Evolutionary conservation across 108 stramenopile genomes (phyloP).

Genomic region (Nitzschia sp.): DNA sequence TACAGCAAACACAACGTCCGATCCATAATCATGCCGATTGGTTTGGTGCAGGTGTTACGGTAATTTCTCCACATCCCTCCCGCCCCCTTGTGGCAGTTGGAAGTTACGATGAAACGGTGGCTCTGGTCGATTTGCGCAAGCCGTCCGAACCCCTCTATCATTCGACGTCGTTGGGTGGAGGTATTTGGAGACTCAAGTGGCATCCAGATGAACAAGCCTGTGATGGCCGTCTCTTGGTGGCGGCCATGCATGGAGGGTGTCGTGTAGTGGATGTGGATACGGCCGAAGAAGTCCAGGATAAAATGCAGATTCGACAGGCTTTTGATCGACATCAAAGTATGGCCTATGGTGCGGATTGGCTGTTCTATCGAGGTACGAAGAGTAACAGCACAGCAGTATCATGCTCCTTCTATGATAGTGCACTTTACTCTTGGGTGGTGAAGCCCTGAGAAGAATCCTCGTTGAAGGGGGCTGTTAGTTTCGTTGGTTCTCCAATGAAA

Average conservation of each 20-base stretch:
- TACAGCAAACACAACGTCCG: constrained; percentile 37
- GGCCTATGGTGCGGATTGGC: constrained; percentile 89
- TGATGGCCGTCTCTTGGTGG: constrained; percentile 50
- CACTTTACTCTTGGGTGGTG: constrained; percentile 60
- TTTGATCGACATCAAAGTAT: constrained; percentile 80
- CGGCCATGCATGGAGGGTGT: constrained; percentile 87
- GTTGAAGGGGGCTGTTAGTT: background rate
- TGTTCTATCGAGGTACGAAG: constrained; percentile 21
- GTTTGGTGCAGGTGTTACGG: constrained; percentile 85
- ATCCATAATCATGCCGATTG: constrained; percentile 32
- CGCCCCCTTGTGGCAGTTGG: constrained; percentile 60
- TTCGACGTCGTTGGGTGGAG: constrained; percentile 59
- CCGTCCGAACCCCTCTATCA: constrained; percentile 11
- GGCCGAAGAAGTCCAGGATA: constrained; percentile 9
- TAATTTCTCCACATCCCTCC: constrained; percentile 63
- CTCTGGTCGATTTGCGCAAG: constrained; percentile 63
- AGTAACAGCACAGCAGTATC: constrained; percentile 68
- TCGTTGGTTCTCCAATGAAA: background rate
- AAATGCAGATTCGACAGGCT: constrained; percentile 23
- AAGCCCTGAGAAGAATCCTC: constrained; percentile 1
- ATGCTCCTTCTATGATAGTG: constrained; percentile 82
- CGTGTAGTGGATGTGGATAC: constrained; percentile 49
- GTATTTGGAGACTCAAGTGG: constrained; percentile 88
- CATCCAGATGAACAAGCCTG: constrained; percentile 50
- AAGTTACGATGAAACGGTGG: constrained; percentile 77